Percentiles rank a stretch among this genome's conserved stretches.
phyloP scores from a whole-genome alignment of 2,329 filamentous ascomycete species.

The Emergomyces africanus region DNA sequence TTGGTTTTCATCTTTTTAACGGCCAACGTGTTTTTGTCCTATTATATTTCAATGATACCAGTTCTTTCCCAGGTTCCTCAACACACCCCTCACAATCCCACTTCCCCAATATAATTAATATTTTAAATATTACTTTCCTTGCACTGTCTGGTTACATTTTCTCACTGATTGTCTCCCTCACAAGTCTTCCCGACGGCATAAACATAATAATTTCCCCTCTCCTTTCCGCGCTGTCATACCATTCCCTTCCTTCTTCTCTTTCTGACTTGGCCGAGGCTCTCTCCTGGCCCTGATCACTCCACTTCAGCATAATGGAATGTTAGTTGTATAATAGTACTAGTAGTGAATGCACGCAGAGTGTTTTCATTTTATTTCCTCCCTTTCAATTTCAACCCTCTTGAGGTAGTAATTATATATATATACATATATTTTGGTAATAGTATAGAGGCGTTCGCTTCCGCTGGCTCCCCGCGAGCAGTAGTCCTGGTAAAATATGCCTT shows the following conservation, averaged over 20 bases:
- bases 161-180: constrained; percentile 5
- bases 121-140: neutral
- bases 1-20: neutral
- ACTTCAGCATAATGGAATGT: neutral
- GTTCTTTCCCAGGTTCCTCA: too few species aligned
- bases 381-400: too few species aligned
- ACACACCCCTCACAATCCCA: too few species aligned
- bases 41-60: constrained; percentile 1
- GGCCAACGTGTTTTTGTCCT: neutral
- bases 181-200: neutral
- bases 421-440: too few species aligned
- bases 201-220: too few species aligned
- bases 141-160: constrained; percentile 5
- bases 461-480: too few species aligned
- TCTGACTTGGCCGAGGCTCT: neutral
- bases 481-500: too few species aligned
- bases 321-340: neutral
- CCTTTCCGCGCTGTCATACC: neutral
- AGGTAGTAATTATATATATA: too few species aligned
- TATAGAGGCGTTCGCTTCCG: too few species aligned
- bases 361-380: too few species aligned
- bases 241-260: neutral
- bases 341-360: neutral
- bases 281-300: neutral
- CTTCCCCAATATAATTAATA: too few species aligned